Evolutionary conservation across 2,329 filamentous ascomycete genomes (phyloP).

Genomic region (Pleomassaria siparia): DNA sequence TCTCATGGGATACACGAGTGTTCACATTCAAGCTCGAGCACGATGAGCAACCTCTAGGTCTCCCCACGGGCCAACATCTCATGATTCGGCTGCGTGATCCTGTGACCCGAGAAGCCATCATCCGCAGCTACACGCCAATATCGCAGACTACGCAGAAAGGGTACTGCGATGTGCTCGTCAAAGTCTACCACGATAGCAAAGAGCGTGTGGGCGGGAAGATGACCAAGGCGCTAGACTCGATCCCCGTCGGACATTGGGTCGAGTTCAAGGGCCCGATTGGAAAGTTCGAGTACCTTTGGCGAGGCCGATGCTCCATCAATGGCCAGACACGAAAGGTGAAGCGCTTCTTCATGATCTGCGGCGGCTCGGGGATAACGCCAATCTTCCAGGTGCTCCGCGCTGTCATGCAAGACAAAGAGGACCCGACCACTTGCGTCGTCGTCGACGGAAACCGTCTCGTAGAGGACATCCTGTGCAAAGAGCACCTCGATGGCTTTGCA

Average conservation of each 20-base stretch:
- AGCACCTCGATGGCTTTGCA: constrained; percentile 68
- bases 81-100: constrained; percentile 80
- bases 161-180: constrained; percentile 73
- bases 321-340: constrained; percentile 59
- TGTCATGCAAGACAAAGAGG: constrained; percentile 64
- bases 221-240: constrained; percentile 74
- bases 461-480: constrained; percentile 79
- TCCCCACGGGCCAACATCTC: constrained; percentile 83
- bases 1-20: constrained; percentile 78
- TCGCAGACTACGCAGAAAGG: constrained; percentile 65
- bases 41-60: constrained; percentile 66
- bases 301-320: constrained; percentile 64
- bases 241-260: constrained; percentile 71
- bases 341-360: constrained; percentile 83
- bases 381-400: constrained; percentile 81
- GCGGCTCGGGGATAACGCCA: constrained; percentile 87
- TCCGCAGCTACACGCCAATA: constrained; percentile 84
- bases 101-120: constrained; percentile 69
- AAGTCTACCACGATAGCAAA: constrained; percentile 70
- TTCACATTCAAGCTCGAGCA: constrained; percentile 81
- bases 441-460: constrained; percentile 76
- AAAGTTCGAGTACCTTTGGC: constrained; percentile 76
- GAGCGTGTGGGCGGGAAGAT: constrained; percentile 70
- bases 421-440: constrained; percentile 69
- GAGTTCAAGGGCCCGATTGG: constrained; percentile 89